A percentile compares a stretch with the other conserved stretches of the same genome.
Conservation (phyloP, 306 rosid genomes). For the Lathyrus oleraceus region DNA sequence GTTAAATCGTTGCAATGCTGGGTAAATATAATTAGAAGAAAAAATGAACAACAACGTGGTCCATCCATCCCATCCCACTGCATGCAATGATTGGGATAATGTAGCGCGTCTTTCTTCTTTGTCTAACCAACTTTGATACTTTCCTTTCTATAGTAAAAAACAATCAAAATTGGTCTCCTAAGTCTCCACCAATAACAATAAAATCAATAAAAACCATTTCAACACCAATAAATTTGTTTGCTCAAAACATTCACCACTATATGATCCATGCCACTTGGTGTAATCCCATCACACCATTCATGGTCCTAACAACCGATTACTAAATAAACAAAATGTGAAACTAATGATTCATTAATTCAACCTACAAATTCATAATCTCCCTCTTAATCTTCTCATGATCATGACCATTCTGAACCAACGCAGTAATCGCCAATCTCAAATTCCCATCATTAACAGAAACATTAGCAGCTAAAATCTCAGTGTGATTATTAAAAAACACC, state of each 20-base stretch:
- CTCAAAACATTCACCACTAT: background rate
- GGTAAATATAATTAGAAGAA: background rate
- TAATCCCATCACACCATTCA: too few species aligned
- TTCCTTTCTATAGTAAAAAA: background rate
- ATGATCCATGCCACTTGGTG: background rate
- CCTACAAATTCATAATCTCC: constrained; percentile 41
- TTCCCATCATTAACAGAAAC: constrained; percentile 36
- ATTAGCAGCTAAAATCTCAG: constrained; percentile 48
- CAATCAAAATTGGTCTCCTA: background rate
- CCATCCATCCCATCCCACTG: background rate
- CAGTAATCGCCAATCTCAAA: constrained; percentile 40
- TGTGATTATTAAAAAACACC: constrained; percentile 36
- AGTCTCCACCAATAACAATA: constrained; percentile 8
- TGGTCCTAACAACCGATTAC: background rate
- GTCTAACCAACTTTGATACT: background rate
- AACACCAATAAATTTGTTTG: background rate
- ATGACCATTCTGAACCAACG: constrained; percentile 4
- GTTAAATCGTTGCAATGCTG: background rate
- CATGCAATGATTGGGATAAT: background rate
- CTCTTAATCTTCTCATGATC: constrained; percentile 38
- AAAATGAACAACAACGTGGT: background rate
- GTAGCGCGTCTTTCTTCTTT: background rate
- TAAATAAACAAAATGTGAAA: background rate
- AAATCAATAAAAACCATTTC: background rate
- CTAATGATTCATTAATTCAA: background rate